phyloP scores from a whole-genome alignment of 108 stramenopile species.

The Pseudonitzschia delicatissima region DNA sequence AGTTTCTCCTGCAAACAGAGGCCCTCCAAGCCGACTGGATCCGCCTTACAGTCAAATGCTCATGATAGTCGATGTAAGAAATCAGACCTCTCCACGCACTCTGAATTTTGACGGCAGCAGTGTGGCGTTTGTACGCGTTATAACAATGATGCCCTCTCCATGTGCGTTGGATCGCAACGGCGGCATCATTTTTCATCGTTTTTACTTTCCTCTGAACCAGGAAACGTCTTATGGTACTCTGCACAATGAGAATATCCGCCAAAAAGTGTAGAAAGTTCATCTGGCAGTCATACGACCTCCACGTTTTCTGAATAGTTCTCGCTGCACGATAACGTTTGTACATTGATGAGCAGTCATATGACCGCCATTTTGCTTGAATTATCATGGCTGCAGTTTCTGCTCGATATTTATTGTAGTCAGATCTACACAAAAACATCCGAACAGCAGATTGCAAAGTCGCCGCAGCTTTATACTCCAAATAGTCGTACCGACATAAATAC shows the following conservation, averaged over 20 bases:
- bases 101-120: conserved; percentile 26
- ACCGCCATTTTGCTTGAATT: conserved; percentile 38
- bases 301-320: conserved; percentile 28
- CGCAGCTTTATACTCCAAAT: conserved; percentile 5
- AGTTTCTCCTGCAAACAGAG: conserved; percentile 12
- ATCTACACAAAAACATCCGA: conserved; percentile 1
- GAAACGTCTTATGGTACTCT: conserved; percentile 65
- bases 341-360: conserved; percentile 5
- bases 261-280: conserved; percentile 74
- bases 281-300: conserved; percentile 51
- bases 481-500: conserved; percentile 4
- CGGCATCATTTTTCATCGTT: neutral
- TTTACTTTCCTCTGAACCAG: conserved; percentile 20
- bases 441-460: neutral
- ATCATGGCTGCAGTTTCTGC: conserved; percentile 14
- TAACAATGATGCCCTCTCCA: conserved; percentile 39
- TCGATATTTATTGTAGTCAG: neutral
- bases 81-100: conserved; percentile 31
- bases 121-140: conserved; percentile 2
- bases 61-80: conserved; percentile 6
- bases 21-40: conserved; percentile 3
- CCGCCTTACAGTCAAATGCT: neutral
- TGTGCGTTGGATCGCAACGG: conserved; percentile 15
- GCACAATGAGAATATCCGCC: conserved; percentile 68
- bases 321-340: conserved; percentile 12